Evolutionary conservation across 305 asterid species (phyloP).

Genomic region (Coffea humblotiana): DNA sequence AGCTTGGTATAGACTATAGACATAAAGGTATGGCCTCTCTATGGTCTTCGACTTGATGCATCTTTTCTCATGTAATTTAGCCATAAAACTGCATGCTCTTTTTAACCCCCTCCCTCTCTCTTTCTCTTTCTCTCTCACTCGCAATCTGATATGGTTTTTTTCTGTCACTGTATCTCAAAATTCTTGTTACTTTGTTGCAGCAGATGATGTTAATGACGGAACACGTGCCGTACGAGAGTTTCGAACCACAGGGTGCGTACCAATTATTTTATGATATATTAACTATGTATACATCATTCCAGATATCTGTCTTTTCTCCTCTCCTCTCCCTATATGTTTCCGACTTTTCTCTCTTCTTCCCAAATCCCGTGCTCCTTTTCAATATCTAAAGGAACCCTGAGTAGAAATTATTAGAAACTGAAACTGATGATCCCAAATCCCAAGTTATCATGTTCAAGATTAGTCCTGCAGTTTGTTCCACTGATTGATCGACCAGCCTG

Average conservation of each 20-base stretch:
- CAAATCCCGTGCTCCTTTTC: not conserved
- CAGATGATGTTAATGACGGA: slow-evolving; percentile 42
- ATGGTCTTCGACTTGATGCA: not conserved
- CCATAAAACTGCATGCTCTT: slow-evolving; percentile 15
- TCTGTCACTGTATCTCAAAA: slow-evolving; percentile 22
- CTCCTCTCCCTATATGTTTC: slow-evolving; percentile 26
- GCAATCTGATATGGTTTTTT: slow-evolving; percentile 6
- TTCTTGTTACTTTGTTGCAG: slow-evolving; percentile 24
- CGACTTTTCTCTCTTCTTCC: not conserved
- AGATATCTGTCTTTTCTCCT: slow-evolving; percentile 9
- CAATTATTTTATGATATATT: not conserved
- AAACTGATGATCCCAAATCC: not conserved
- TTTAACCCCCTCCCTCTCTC: slow-evolving; percentile 5
- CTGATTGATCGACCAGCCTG: not conserved
- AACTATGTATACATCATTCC: not conserved
- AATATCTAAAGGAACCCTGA: not conserved
- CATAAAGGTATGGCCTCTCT: slow-evolving; percentile 14
- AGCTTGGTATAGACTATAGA: not conserved
- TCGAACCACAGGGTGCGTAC: slow-evolving; percentile 35
- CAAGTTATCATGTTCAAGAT: not conserved
- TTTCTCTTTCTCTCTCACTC: slow-evolving; percentile 9
- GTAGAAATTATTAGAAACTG: not conserved
- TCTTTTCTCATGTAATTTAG: slow-evolving; percentile 11
- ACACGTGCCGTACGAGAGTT: slow-evolving; percentile 40
- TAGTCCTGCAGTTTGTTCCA: no score